These are phyloP conservation scores for Mortierella claussenii DNA, from an alignment of 192 early-diverging fungal species.

Conservation along the genomic window DNA sequence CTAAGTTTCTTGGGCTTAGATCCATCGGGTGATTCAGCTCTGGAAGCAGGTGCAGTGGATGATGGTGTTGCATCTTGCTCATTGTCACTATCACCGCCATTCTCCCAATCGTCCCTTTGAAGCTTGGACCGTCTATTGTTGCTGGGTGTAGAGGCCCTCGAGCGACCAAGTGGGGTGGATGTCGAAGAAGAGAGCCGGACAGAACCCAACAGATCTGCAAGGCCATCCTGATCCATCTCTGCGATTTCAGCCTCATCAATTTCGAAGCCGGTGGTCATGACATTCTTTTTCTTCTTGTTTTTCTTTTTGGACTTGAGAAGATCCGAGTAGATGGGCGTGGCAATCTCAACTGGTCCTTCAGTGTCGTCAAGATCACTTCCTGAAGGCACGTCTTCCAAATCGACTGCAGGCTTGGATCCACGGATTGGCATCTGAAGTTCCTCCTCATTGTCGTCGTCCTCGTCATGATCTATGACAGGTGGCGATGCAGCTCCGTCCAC, in stretches of 20 bases:
- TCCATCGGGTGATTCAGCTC: slow-evolving; percentile 46
- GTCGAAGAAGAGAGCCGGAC: slow-evolving; percentile 30
- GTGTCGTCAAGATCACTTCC: slow-evolving; percentile 59
- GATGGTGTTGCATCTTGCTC: slow-evolving; percentile 54
- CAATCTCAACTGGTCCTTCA: slow-evolving; percentile 15
- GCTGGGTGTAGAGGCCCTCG: slow-evolving; percentile 32
- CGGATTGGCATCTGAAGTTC: slow-evolving; percentile 29
- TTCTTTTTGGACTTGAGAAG: slow-evolving; percentile 52
- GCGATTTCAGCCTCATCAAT: slow-evolving; percentile 33
- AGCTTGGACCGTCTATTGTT: slow-evolving; percentile 8
- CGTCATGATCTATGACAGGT: neutral
- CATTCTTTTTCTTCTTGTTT: slow-evolving; percentile 65
- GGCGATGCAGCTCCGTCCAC: neutral
- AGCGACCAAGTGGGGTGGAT: slow-evolving; percentile 35
- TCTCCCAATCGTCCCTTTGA: slow-evolving; percentile 5
- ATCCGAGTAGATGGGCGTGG: slow-evolving; percentile 20
- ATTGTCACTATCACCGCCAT: slow-evolving; percentile 36
- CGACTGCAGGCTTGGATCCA: neutral
- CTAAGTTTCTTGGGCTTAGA: slow-evolving; percentile 54
- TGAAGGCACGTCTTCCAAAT: neutral
- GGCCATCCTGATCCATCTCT: slow-evolving; percentile 41
- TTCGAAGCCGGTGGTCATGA: slow-evolving; percentile 30
- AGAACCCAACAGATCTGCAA: slow-evolving; percentile 39
- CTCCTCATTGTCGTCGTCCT: slow-evolving; percentile 35
- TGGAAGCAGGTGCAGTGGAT: slow-evolving; percentile 53